These are phyloP conservation scores for Xylariales sp. DNA, from an alignment of 2,329 filamentous ascomycete species.

Conservation along the genomic window DNA sequence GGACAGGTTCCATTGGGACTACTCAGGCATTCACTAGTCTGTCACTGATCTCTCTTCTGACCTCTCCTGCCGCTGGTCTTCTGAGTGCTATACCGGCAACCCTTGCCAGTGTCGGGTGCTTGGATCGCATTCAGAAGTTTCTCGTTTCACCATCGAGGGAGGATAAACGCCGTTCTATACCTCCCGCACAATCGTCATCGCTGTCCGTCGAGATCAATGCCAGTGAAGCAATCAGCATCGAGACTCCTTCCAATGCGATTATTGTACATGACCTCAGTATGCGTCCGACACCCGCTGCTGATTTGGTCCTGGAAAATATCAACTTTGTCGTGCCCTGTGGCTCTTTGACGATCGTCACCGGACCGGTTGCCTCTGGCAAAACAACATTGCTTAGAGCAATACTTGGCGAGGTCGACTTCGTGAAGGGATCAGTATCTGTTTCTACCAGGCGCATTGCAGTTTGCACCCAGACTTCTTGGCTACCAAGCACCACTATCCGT, in stretches of 20 bases:
- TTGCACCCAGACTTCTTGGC: neutral
- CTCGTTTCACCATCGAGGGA: slow-evolving; percentile 18
- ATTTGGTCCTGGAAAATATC: slow-evolving; percentile 24
- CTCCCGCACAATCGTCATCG: no score
- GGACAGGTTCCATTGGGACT: slow-evolving; percentile 13
- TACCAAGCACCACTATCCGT: neutral
- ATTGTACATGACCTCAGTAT: neutral
- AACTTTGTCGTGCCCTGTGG: slow-evolving; percentile 25
- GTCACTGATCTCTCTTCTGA: slow-evolving; percentile 34
- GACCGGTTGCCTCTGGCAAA: slow-evolving; percentile 41
- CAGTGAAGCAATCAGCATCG: slow-evolving; percentile 14
- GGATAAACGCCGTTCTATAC: slow-evolving; percentile 14
- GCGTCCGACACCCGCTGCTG: no score
- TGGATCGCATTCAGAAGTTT: slow-evolving; percentile 35
- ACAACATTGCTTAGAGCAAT: slow-evolving; percentile 37
- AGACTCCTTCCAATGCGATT: neutral
- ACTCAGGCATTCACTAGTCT: slow-evolving; percentile 34
- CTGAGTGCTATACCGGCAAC: slow-evolving; percentile 28
- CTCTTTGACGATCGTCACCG: slow-evolving; percentile 34
- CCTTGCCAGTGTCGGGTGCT: slow-evolving; percentile 34
- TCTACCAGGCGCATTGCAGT: neutral
- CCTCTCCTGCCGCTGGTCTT: slow-evolving; percentile 20
- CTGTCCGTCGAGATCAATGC: slow-evolving; percentile 29
- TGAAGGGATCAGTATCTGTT: slow-evolving; percentile 20
- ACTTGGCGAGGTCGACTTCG: slow-evolving; percentile 29